Conservation (phyloP, 2,329 filamentous ascomycete species). For the Fusarium coicis region DNA sequence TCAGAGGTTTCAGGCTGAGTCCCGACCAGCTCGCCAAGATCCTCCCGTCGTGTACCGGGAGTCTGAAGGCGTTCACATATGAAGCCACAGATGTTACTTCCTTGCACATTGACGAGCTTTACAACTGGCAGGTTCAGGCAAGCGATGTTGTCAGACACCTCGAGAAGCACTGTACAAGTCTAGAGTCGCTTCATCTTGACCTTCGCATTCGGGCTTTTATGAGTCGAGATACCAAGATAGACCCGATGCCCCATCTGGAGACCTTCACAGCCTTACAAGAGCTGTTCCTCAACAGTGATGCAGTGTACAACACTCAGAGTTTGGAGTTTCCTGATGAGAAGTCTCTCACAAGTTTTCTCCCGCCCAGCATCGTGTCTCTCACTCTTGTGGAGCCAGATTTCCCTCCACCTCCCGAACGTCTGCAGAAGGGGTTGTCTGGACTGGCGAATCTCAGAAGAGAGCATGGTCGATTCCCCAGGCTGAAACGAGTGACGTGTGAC, state of each 20-base stretch:
- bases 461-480: not conserved
- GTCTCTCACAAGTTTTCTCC: constrained; percentile 1
- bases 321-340: not conserved
- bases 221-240: not conserved
- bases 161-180: not conserved
- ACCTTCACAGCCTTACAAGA: constrained; percentile 10
- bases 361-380: constrained; percentile 11
- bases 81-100: not conserved
- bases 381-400: not conserved
- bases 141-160: constrained; percentile 7
- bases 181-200: constrained; percentile 26
- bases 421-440: not conserved
- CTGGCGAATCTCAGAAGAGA: not conserved
- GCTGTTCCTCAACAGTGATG: constrained; percentile 12
- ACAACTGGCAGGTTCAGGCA: constrained; percentile 2
- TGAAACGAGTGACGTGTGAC: constrained; percentile 10
- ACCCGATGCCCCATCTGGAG: constrained; percentile 5
- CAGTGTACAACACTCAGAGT: constrained; percentile 5
- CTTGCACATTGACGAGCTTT: not conserved
- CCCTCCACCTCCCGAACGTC: not conserved
- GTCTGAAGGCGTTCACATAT: constrained; percentile 19
- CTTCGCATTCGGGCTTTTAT: not conserved
- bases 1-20: not conserved
- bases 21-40: not conserved
- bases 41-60: not conserved